These are phyloP conservation scores for Plasmodium knowlesi DNA, from an alignment of 169 alveolate species.

Conservation along the genomic window DNA sequence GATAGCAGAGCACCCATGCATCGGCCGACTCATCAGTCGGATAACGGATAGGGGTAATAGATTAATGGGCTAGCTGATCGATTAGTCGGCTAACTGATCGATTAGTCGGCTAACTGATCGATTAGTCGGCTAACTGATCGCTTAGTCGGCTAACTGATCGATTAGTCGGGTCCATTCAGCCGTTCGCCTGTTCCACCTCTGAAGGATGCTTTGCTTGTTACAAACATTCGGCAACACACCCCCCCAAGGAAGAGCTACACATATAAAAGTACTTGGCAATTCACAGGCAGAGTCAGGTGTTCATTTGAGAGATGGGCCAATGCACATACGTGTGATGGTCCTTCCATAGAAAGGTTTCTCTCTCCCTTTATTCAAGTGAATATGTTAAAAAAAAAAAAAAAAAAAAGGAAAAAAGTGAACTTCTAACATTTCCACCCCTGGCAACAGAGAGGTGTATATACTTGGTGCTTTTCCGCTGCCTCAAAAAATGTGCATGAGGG, in stretches of 20 bases:
- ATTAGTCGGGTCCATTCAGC: not conserved
- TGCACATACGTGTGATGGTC: not conserved
- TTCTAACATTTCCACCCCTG: not conserved
- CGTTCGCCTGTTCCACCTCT: not conserved
- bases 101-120: no score
- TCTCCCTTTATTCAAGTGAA: not conserved
- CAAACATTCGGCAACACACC: not conserved
- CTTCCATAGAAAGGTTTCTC: not conserved
- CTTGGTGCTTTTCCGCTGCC: not conserved
- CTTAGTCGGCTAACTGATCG: no score
- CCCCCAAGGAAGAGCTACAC: not conserved
- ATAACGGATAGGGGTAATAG: not conserved
- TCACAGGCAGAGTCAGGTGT: not conserved
- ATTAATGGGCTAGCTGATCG: not conserved
- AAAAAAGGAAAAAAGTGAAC: not conserved
- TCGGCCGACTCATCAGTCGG: not conserved
- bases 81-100: no score
- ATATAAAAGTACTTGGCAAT: not conserved
- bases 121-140: not conserved
- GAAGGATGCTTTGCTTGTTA: not conserved
- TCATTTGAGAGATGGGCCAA: not conserved
- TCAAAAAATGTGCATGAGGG: not conserved
- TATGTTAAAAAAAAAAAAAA: no score
- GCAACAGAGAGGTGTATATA: not conserved
- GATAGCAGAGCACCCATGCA: not conserved